These are phyloP conservation scores for Trichoderma brevicompactum DNA, from an alignment of 2,329 filamentous ascomycete species.

Conservation along the genomic window DNA sequence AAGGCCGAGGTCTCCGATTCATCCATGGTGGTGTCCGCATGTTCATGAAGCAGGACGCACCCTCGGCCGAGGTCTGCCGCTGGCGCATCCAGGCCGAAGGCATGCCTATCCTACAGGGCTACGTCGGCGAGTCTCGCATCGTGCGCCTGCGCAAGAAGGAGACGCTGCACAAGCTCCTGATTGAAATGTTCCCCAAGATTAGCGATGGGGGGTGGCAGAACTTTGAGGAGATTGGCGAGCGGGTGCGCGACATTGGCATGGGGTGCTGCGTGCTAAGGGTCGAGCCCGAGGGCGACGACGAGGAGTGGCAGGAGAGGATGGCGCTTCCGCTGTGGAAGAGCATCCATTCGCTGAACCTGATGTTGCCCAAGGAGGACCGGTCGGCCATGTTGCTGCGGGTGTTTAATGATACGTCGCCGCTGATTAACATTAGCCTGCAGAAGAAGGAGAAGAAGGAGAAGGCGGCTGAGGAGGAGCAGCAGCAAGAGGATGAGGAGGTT, in stretches of 20 bases:
- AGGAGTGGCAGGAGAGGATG: slow-evolving; percentile 73
- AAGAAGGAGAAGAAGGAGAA: slow-evolving; percentile 45
- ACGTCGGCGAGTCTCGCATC: slow-evolving; percentile 78
- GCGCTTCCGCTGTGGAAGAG: slow-evolving; percentile 94
- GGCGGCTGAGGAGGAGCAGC: slow-evolving; percentile 37
- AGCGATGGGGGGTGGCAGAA: slow-evolving; percentile 72
- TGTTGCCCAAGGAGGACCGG: slow-evolving; percentile 97
- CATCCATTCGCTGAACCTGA: slow-evolving; percentile 88
- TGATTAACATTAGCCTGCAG: slow-evolving; percentile 71
- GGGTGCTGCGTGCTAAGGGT: slow-evolving; percentile 90
- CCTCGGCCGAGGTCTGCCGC: slow-evolving; percentile 81
- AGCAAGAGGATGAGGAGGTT: slow-evolving; percentile 38
- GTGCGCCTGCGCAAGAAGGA: slow-evolving; percentile 75
- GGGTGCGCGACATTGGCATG: slow-evolving; percentile 78
- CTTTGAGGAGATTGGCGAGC: slow-evolving; percentile 86
- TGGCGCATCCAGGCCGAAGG: slow-evolving; percentile 98
- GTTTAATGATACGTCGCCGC: slow-evolving; percentile 84
- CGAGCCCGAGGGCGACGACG: slow-evolving; percentile 70
- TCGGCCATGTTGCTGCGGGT: slow-evolving; percentile 88
- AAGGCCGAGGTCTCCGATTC: slow-evolving; percentile 90
- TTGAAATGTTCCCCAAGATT: slow-evolving; percentile 97
- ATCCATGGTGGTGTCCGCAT: slow-evolving; percentile 97
- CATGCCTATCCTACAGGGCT: slow-evolving; percentile 86
- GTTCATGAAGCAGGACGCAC: slow-evolving; percentile 97
- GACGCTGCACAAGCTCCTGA: slow-evolving; percentile 79